These are phyloP conservation scores for Coemansia sp. DNA, from an alignment of 192 early-diverging fungal genomes.

Conservation along the genomic window DNA sequence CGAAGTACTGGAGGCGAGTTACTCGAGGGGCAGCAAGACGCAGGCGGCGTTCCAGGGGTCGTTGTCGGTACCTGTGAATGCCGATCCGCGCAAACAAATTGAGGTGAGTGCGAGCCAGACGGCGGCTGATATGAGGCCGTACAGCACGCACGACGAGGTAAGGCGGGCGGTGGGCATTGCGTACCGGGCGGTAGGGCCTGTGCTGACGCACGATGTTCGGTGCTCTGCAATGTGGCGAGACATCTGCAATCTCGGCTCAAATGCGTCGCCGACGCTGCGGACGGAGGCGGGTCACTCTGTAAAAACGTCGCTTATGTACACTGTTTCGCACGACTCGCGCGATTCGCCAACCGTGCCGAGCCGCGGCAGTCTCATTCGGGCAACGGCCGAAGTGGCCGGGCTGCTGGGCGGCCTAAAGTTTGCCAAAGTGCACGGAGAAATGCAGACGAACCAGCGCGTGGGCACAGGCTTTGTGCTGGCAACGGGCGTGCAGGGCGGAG, in stretches of 20 bases:
- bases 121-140: constrained; percentile 62
- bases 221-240: constrained; percentile 81
- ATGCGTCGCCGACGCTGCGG: constrained; percentile 60
- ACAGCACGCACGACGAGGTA: constrained; percentile 74
- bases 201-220: constrained; percentile 60
- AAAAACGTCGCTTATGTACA: constrained; percentile 76
- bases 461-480: constrained; percentile 56
- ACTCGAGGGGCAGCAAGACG: constrained; percentile 74
- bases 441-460: constrained; percentile 61
- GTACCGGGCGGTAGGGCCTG: constrained; percentile 1
- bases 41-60: constrained; percentile 62
- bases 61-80: constrained; percentile 66
- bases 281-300: constrained; percentile 79
- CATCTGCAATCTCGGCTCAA: constrained; percentile 55
- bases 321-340: constrained; percentile 67
- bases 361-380: constrained; percentile 57
- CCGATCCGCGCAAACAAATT: constrained; percentile 67
- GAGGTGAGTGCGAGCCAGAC: constrained; percentile 68
- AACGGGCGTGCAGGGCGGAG: constrained; percentile 60
- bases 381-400: constrained; percentile 70
- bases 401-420: constrained; percentile 74
- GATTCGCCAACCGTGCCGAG: constrained; percentile 80
- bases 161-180: constrained; percentile 59
- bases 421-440: constrained; percentile 67
- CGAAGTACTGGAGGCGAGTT: constrained; percentile 73